Evolutionary conservation across 1,284 basidiomycete species (phyloP).

Genomic region (Heimioporus retisporus): DNA sequence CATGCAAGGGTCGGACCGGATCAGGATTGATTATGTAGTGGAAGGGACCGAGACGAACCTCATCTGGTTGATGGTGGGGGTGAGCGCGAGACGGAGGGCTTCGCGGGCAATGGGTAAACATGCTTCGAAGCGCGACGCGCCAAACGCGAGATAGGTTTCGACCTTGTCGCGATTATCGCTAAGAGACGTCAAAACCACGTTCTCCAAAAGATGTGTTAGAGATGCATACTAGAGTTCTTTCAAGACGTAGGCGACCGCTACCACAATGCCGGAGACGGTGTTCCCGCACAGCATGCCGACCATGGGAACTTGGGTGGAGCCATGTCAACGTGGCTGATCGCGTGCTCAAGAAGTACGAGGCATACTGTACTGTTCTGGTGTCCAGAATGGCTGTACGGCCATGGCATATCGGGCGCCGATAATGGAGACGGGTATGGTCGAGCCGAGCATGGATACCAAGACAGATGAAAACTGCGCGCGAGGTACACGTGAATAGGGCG

Average conservation of each 20-base stretch:
- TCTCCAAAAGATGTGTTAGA: not conserved
- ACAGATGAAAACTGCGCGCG: conserved; percentile 72
- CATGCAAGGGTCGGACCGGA: not conserved
- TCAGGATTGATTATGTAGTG: not conserved
- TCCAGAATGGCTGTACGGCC: conserved; percentile 83
- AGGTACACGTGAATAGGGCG: conserved; percentile 2
- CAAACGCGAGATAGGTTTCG: conserved; percentile 87
- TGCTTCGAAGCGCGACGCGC: conserved; percentile 84
- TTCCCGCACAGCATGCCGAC: conserved; percentile 91
- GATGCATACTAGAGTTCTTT: conserved; percentile 70
- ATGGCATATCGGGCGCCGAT: conserved; percentile 84
- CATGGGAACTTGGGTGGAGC: conserved; percentile 71
- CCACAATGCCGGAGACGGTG: conserved; percentile 80
- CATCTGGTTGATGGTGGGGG: conserved; percentile 88
- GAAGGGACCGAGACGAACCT: conserved; percentile 57
- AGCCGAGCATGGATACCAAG: conserved; percentile 74
- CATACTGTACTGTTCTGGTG: conserved; percentile 82
- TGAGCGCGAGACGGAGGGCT: conserved; percentile 81
- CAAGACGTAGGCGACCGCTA: conserved; percentile 72
- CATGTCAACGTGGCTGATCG: not conserved
- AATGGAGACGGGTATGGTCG: conserved; percentile 85
- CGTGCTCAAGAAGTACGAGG: conserved; percentile 14
- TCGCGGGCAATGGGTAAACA: conserved; percentile 81
- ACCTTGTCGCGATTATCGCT: conserved; percentile 88
- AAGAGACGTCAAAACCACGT: conserved; percentile 11